These are phyloP conservation scores for Cucumis hystrix DNA, from an alignment of 306 rosid species.

Conservation along the genomic window DNA sequence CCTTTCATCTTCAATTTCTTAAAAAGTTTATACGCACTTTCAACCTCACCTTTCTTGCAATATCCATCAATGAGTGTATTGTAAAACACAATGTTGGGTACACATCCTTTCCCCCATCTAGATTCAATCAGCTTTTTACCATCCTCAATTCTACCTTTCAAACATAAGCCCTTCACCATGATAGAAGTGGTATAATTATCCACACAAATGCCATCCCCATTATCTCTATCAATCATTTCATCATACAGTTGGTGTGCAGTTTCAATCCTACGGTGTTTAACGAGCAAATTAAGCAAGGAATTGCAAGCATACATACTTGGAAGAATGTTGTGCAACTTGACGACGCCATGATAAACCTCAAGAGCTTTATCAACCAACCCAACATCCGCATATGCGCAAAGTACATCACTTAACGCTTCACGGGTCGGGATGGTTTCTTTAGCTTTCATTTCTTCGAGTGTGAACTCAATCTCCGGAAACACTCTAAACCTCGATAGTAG, in stretches of 20 bases:
- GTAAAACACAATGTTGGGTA: conserved; percentile 63
- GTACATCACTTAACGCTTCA: conserved; percentile 36
- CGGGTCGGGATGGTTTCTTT: conserved; percentile 29
- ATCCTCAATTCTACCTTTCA: conserved; percentile 44
- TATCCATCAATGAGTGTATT: conserved; percentile 57
- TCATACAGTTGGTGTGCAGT: conserved; percentile 48
- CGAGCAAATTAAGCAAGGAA: conserved; percentile 37
- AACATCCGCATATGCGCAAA: conserved; percentile 38
- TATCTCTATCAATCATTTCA: conserved; percentile 38
- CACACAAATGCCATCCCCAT: conserved; percentile 6
- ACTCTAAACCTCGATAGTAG: conserved; percentile 44
- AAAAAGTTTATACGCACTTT: conserved; percentile 33
- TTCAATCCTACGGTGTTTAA: conserved; percentile 27
- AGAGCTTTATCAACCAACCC: conserved; percentile 49
- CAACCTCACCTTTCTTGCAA: conserved; percentile 51
- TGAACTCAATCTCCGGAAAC: conserved; percentile 39
- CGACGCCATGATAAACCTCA: conserved; percentile 18
- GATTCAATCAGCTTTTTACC: conserved; percentile 44
- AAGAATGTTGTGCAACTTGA: conserved; percentile 26
- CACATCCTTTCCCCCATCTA: conserved; percentile 61
- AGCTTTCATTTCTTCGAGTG: conserved; percentile 28
- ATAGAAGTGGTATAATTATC: conserved; percentile 70
- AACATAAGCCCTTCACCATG: conserved; percentile 53
- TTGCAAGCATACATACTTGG: conserved; percentile 41
- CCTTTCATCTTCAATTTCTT: conserved; percentile 60